Evolutionary conservation across 2,329 filamentous ascomycete genomes (phyloP).

Genomic region (Fusarium illudens): DNA sequence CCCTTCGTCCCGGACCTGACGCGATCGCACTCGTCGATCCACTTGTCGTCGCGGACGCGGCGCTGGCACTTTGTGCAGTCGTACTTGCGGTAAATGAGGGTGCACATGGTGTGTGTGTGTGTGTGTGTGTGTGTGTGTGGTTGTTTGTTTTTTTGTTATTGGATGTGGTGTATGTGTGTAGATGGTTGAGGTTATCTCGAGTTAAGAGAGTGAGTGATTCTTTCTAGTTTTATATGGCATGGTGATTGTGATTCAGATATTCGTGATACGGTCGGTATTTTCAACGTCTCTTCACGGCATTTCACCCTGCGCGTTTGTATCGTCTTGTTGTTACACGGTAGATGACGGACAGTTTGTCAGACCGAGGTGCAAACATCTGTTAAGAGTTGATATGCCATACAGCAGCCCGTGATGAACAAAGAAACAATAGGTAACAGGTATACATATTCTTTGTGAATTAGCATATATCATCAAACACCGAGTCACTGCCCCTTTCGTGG

Average conservation of each 20-base stretch:
- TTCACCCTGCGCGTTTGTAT: background rate
- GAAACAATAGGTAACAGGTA: background rate
- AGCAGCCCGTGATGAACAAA: background rate
- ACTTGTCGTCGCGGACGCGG: constrained; percentile 11
- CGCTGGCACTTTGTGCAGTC: constrained; percentile 27
- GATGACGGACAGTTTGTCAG: background rate
- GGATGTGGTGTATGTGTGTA: background rate
- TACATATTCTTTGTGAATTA: too few species aligned
- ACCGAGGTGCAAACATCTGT: background rate
- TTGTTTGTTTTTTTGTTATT: background rate
- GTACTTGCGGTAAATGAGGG: constrained; percentile 13
- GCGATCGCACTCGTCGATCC: constrained; percentile 2
- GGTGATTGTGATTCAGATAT: background rate
- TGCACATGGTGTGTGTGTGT: too few species aligned
- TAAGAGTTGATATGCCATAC: background rate
- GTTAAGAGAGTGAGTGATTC: background rate
- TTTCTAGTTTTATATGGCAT: background rate
- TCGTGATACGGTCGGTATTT: background rate
- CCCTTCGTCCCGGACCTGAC: background rate
- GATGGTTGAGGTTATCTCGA: background rate
- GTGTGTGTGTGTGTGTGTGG: background rate
- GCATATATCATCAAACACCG: background rate
- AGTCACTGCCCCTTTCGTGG: background rate
- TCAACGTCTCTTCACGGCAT: background rate
- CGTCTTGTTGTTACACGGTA: constrained; percentile 5